These are phyloP conservation scores for Mimosa pudica DNA, from an alignment of 306 rosid genomes.

Conservation along the genomic window DNA sequence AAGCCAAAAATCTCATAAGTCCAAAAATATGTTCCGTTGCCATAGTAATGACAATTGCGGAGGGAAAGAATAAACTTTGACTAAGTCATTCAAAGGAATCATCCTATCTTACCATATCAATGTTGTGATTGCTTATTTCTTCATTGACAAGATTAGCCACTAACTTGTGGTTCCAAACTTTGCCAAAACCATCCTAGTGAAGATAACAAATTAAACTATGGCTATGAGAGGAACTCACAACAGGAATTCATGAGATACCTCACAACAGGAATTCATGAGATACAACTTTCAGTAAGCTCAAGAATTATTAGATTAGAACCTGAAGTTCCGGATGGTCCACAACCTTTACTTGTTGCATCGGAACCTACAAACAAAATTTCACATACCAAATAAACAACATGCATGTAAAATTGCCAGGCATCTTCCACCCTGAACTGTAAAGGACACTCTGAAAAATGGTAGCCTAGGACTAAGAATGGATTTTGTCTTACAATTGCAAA, in stretches of 20 bases:
- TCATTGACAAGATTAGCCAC: constrained; percentile 60
- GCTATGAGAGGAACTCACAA: constrained; percentile 30
- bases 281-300: constrained; percentile 29
- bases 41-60: background rate
- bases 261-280: constrained; percentile 21
- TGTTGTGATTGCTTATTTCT: constrained; percentile 49
- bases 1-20: constrained; percentile 21
- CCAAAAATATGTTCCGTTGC: constrained; percentile 16
- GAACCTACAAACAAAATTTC: constrained; percentile 54
- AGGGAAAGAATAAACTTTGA: background rate
- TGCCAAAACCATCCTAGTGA: constrained; percentile 88
- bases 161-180: constrained; percentile 69
- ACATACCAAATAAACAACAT: constrained; percentile 33
- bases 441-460: constrained; percentile 17
- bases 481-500: constrained; percentile 12
- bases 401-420: constrained; percentile 12
- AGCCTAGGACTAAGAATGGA: constrained; percentile 17
- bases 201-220: constrained; percentile 31
- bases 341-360: constrained; percentile 64
- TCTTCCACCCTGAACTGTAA: constrained; percentile 15
- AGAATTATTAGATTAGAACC: constrained; percentile 54
- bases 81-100: background rate
- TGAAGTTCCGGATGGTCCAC: constrained; percentile 86
- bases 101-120: constrained; percentile 61
- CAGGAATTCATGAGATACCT: constrained; percentile 22